These are phyloP conservation scores for Lizonia empirigonia DNA, from an alignment of 2,329 filamentous ascomycete genomes.

Conservation along the genomic window DNA sequence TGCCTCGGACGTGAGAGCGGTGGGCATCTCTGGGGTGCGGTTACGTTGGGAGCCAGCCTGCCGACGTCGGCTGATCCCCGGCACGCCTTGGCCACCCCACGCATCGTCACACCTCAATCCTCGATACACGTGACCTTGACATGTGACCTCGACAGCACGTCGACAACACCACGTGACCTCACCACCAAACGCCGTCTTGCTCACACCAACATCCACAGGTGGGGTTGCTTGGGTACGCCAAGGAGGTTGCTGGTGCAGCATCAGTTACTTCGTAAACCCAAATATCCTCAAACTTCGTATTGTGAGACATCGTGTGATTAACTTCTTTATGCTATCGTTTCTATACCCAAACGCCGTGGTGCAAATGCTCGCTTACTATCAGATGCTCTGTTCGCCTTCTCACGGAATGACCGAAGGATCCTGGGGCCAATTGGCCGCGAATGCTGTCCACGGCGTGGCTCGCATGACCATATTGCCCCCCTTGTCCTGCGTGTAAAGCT, in stretches of 20 bases:
- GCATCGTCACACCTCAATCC: too few relatives aligned
- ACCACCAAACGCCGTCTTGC: too few relatives aligned
- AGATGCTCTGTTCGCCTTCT: constrained; percentile 1
- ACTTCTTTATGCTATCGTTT: too few relatives aligned
- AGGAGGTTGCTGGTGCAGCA: constrained; percentile 50
- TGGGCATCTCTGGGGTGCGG: neutral
- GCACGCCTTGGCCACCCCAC: neutral
- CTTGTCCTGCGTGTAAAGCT: constrained; percentile 33
- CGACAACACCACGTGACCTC: too few relatives aligned
- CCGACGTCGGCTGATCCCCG: neutral
- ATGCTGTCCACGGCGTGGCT: constrained; percentile 42
- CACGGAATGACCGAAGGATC: constrained; percentile 40
- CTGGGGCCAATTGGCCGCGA: constrained; percentile 43
- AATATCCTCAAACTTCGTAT: too few relatives aligned
- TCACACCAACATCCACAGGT: too few relatives aligned
- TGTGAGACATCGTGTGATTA: too few relatives aligned
- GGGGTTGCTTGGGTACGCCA: constrained; percentile 45
- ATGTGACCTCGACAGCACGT: too few relatives aligned
- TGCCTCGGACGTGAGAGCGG: constrained; percentile 1
- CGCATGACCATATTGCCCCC: constrained; percentile 37
- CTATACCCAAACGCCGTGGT: constrained; percentile 16
- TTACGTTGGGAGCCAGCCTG: too few relatives aligned
- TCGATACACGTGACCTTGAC: too few relatives aligned
- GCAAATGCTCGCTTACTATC: constrained; percentile 15
- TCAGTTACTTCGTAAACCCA: too few relatives aligned